Base-by-base conservation (phyloP, 2,329 filamentous ascomycete genomes). In the Didymella sp. region DNA sequence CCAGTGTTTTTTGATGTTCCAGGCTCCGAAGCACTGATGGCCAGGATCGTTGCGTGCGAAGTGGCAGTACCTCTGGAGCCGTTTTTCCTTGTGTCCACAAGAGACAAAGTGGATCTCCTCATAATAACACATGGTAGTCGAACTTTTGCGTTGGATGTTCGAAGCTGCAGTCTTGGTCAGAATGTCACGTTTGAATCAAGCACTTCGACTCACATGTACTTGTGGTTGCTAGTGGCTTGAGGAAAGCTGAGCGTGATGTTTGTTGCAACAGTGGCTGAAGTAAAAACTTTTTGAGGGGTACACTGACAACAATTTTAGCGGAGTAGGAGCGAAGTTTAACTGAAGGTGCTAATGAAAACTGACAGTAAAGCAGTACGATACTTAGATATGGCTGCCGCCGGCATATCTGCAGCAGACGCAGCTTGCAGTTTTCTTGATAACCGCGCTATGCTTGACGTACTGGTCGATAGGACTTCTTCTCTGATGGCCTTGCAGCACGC, bases 61-160 rank as follows among this genome's bases (percentile, higher is more conserved):
- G 76, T 92, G 90, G 74, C 90, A 93, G 74, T 91, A 84, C 22
- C 85, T 86, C 69, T 87, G 86, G 27, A 90, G 79, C 19, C 86
- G 83, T 24, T 82, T 76, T 15, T 79, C 77, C 5, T 80, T 81
- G 76, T 91, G 89, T 27, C 80, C 80, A 77, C 89, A 93, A 21
- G 69, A 66, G 12, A 59, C 28, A 72, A 89, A 92, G 58, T 85
- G 73, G 64, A 89, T 89, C 61, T 87, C 85, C 71, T 92, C 89
- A 74, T 80, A 91, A 70, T 89, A 85, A 66, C 88, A 91, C 88
- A 91, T 90, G 4, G 41, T 43, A 33, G 31, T 12, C 8, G 21
- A 6, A 12, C 12, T 15, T 37, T 38, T 7, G 2, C 17, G 13
- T 25, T 15, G 11, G 15, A n/a, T 7, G 38, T 2, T 7, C 5